Evolutionary conservation across 2,329 filamentous ascomycete species (phyloP).

Genomic region (Pseudogymnoascus sp.): DNA sequence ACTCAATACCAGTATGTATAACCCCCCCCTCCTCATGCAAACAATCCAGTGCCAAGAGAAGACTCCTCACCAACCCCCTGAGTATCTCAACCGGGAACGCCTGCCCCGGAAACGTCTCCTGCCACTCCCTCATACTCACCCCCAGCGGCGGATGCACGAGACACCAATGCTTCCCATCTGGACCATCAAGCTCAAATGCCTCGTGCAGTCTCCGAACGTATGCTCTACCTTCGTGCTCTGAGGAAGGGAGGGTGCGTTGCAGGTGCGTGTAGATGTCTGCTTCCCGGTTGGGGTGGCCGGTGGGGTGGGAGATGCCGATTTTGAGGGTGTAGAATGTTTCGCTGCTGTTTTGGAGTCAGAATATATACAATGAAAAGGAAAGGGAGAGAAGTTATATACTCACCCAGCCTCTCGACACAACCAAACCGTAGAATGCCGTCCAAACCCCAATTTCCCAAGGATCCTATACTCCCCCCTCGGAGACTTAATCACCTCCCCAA

Average conservation of each 20-base stretch:
- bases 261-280: not conserved
- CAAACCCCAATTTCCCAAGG: constrained; percentile 36
- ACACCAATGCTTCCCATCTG: constrained; percentile 28
- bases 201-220: constrained; percentile 30
- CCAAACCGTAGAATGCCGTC: constrained; percentile 35
- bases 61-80: constrained; percentile 12
- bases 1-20: constrained; percentile 20
- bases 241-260: not conserved
- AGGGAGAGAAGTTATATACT: not conserved
- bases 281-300: not conserved
- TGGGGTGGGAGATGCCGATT: not conserved
- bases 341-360: not conserved
- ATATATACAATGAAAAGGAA: constrained; percentile 17
- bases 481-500: not conserved
- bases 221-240: constrained; percentile 14
- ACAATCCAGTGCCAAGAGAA: constrained; percentile 21
- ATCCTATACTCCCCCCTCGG: not conserved
- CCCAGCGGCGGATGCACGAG: constrained; percentile 32
- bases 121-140: constrained; percentile 31
- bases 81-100: constrained; percentile 15
- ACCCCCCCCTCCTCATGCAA: constrained; percentile 21
- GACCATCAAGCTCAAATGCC: constrained; percentile 27
- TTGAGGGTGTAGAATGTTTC: not conserved
- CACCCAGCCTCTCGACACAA: constrained; percentile 28
- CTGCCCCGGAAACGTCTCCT: constrained; percentile 20